These are phyloP conservation scores for Neoascochyta sp. DNA, from an alignment of 2,329 filamentous ascomycete species.

Conservation along the genomic window DNA sequence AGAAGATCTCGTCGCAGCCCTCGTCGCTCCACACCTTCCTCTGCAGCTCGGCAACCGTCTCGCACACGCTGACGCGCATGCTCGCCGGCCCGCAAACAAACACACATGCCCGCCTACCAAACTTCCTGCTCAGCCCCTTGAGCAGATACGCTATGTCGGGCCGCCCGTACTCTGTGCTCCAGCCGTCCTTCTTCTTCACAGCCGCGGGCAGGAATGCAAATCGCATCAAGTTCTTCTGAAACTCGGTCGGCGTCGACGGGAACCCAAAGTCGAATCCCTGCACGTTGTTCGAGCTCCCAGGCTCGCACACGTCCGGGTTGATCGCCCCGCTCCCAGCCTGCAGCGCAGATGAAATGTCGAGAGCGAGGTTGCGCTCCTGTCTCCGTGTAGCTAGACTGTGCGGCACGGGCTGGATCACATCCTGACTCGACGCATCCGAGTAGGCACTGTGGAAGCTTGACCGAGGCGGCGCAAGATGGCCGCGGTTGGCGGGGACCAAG, in stretches of 20 bases:
- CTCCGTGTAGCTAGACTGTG: conserved; percentile 40
- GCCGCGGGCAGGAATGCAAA: conserved; percentile 71
- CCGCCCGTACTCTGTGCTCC: conserved; percentile 88
- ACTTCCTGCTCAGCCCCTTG: conserved; percentile 74
- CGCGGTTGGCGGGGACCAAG: conserved; percentile 24
- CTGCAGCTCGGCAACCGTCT: conserved; percentile 78
- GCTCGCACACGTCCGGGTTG: conserved; percentile 44
- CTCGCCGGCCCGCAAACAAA: conserved; percentile 87
- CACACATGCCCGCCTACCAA: conserved; percentile 78
- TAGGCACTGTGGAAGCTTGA: conserved; percentile 17
- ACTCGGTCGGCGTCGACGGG: conserved; percentile 76
- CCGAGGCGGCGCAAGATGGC: conserved; percentile 43
- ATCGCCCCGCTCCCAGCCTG: conserved; percentile 31
- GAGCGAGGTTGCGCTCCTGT: conserved; percentile 40
- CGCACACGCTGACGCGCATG: conserved; percentile 86
- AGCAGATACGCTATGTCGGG: conserved; percentile 87
- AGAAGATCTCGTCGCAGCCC: conserved; percentile 80
- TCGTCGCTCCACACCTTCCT: conserved; percentile 76
- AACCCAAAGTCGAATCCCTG: conserved; percentile 60
- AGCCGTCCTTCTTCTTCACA: conserved; percentile 61
- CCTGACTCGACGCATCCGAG: conserved; percentile 21
- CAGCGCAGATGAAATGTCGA: conserved; percentile 43
- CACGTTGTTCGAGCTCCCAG: conserved; percentile 11
- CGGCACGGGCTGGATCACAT: conserved; percentile 25
- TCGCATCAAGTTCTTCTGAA: conserved; percentile 85